Evolutionary conservation across 139 green algal genomes (phyloP).

Genomic region (Chlorella sorokiniana): DNA sequence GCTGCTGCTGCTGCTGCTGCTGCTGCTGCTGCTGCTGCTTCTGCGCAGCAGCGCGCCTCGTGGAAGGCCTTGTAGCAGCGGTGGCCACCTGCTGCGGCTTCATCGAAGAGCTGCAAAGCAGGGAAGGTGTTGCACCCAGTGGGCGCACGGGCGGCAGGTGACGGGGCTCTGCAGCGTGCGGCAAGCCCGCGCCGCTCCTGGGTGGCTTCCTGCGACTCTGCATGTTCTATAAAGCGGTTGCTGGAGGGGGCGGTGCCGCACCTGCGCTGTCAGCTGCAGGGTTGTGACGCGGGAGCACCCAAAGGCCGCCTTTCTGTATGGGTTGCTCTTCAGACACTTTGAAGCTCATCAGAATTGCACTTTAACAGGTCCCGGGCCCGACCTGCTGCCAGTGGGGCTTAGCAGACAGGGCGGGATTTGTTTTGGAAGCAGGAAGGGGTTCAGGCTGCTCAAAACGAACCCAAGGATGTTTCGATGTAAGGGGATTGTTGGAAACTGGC

Average conservation of each 20-base stretch:
- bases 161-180: too few species aligned
- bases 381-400: background rate
- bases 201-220: too few species aligned
- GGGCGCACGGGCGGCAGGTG: too few species aligned
- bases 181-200: too few species aligned
- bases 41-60: background rate
- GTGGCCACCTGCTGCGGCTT: background rate
- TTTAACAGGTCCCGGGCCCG: background rate
- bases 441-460: background rate
- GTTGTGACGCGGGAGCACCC: too few species aligned
- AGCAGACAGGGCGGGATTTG: background rate
- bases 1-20: slow-evolving; percentile 12
- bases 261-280: too few species aligned
- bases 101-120: background rate
- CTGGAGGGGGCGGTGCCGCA: too few species aligned
- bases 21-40: slow-evolving; percentile 8
- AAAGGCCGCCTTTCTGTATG: too few species aligned
- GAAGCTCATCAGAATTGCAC: too few species aligned
- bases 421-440: background rate
- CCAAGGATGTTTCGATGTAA: background rate
- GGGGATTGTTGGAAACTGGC: background rate
- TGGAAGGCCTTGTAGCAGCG: background rate
- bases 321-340: too few species aligned
- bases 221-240: too few species aligned
- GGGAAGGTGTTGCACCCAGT: too few species aligned